Percentiles rank a stretch among this genome's conserved stretches.
These are phyloP conservation scores for Mycosphaerelloides madeirae DNA, from an alignment of 2,329 filamentous ascomycete genomes.

Conservation along the genomic window DNA sequence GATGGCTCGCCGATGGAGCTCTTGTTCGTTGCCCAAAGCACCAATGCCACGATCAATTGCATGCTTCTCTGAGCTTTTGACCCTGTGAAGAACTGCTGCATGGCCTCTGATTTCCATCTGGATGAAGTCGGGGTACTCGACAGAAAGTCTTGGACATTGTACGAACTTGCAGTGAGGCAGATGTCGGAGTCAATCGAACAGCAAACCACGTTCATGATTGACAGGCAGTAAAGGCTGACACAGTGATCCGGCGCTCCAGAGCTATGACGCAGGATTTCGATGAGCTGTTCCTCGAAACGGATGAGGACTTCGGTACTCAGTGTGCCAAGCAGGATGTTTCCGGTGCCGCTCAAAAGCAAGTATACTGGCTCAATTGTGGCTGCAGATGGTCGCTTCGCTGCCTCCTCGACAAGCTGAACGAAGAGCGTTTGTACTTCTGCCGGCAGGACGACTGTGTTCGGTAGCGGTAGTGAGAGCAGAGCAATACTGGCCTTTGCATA, in stretches of 20 bases:
- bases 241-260: constrained; percentile 25
- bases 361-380: constrained; percentile 30
- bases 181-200: constrained; percentile 20
- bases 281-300: constrained; percentile 30
- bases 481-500: constrained; percentile 24
- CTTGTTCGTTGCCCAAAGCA: constrained; percentile 27
- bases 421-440: constrained; percentile 32
- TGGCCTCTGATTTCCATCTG: constrained; percentile 27
- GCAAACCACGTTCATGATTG: constrained; percentile 32
- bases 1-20: constrained; percentile 12
- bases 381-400: constrained; percentile 24
- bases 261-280: constrained; percentile 30
- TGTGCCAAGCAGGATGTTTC: constrained; percentile 26
- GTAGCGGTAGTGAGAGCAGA: constrained; percentile 29
- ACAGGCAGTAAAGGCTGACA: constrained; percentile 34
- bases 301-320: constrained; percentile 25
- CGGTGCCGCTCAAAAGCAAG: constrained; percentile 30
- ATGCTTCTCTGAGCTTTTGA: constrained; percentile 32
- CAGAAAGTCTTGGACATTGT: constrained; percentile 29
- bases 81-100: constrained; percentile 32
- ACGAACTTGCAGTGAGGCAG: constrained; percentile 21
- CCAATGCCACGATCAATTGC: constrained; percentile 31
- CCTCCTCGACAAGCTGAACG: constrained; percentile 28
- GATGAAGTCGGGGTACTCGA: constrained; percentile 24
- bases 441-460: constrained; percentile 27